Evolutionary conservation across 352 stramenopile genomes (phyloP), one percentile per base, ranked within the genome.

Genomic region (Phytophthora parvispora): DNA sequence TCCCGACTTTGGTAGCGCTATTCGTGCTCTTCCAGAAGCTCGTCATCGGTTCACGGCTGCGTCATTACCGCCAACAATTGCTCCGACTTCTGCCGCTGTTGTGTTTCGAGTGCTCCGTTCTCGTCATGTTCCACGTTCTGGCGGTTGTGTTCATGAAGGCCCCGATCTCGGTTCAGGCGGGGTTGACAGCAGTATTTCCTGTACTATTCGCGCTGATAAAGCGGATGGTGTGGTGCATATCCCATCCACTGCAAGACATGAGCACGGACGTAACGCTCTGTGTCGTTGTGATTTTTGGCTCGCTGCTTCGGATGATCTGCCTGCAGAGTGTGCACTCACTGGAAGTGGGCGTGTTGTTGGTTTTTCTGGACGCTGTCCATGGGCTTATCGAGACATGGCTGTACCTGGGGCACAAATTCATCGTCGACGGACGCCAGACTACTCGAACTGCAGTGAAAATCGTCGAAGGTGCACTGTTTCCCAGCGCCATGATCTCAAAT

Each of bases 321-420:
- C 32, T 77, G 15, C 64, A 78, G 32, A 70, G 43, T 25, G 54
- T 63, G 7, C 53, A 63, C 8, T 65, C 54, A 8, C 49, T 49
- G 2, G 38, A 22, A 18, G 47, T 70, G 15, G n/a, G 50, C 0
- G 54, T 13, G 24, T 16, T 70, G 34, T 50, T 70, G 28, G 38
- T 74, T 29, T 4, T 43, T 6, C 54, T 70, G 7, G 67, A 69
- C 25, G 6, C 64, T 13, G 18, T 45, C 13, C 67, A 75, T 25
- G 48, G 48, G 3, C 10, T 70, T 1, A 9, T 75, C 3, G 60
- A 69, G 27, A 62, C 50, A n/a, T 49, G 49, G 45, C 36, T 64
- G 29, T 74, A 74, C 22, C 27, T 78, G 42, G 48, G 47, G 0
- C 55, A 78, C 42, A 72, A 78, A n/a, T 74, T 72, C 34, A 62